Conservation (phyloP, 192 early-diverging fungal species). For the Chytriomyces sp. region DNA sequence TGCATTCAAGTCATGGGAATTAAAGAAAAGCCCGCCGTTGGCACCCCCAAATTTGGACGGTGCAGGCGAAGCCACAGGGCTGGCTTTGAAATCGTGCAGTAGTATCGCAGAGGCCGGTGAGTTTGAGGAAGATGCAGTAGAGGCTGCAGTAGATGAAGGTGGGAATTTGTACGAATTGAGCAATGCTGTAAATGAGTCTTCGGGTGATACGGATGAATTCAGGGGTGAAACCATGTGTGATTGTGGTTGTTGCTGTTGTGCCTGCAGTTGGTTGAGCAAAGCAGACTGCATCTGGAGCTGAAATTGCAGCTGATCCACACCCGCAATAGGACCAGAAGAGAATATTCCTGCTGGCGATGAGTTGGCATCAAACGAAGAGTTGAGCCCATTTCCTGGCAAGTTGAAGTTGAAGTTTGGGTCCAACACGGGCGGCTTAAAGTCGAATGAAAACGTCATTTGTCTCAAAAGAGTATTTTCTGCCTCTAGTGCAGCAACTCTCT, state of each 20-base stretch:
- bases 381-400: no score
- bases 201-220: not conserved
- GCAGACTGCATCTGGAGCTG: not conserved
- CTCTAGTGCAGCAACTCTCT: slow-evolving; percentile 12
- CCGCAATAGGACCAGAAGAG: no score
- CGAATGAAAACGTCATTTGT: slow-evolving; percentile 30
- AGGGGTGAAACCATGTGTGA: not conserved
- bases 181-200: not conserved
- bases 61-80: not conserved
- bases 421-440: not conserved
- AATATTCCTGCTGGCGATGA: no score
- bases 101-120: not conserved
- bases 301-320: not conserved
- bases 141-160: not conserved
- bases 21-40: not conserved
- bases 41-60: not conserved
- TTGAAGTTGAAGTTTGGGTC: no score
- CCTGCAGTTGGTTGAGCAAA: not conserved
- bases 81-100: not conserved
- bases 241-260: slow-evolving; percentile 2
- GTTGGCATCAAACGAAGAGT: no score
- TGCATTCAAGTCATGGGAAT: not conserved
- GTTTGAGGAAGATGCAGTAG: not conserved
- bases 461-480: slow-evolving; percentile 20
- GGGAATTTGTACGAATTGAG: not conserved